Base-by-base conservation (phyloP, 805 yeast genomes). In the Novakomyces olei region DNA sequence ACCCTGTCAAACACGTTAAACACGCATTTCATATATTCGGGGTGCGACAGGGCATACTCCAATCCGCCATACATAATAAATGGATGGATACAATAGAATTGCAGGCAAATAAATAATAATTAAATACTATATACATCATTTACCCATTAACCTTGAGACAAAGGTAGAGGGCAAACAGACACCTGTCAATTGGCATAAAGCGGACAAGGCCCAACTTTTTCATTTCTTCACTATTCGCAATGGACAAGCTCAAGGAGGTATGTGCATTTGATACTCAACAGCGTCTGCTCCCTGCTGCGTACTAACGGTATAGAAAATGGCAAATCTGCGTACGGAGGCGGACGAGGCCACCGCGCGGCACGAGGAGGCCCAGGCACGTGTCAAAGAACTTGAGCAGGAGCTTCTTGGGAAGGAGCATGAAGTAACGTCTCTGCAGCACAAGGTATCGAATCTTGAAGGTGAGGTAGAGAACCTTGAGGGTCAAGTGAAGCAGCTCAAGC, bases 321-420 rank as follows among this genome's bases (percentile, higher is more conserved):
- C 63, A 65, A 72, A 72, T 58, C 71, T 88, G 57, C 83, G 85
- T 61, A 64, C 78, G 48, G 96, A 88, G 54, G 85, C 93, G 44
- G 98, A 88, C 63, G 64, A 74, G 47, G 91, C 98, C 80, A 94
- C 85, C 63, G 94, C 80, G 55, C 79, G 81, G 64, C 73, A 88
- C 39, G 98, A 88, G 50, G 93, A 78, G 48, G 67, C 77, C 48
- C 58, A 71, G 39, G 70, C 65, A 41, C 72, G 72, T 54, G 70
- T 77, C 60, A 88, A 83, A 66, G 74, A 65, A 51, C 65, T 85
- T 55, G 96, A 85, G 58, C 95, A 85, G 61, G 92, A 80, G 50
- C 67, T 68, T 51, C 63, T 78, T 44, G 85, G 79, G 44, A 83
- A 83, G 62, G 98, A 88, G 55, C 85, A 88, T 63, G 88, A 79